These are phyloP conservation scores for Hymenoscyphus linearis DNA, from an alignment of 2,329 filamentous ascomycete genomes.

Conservation along the genomic window DNA sequence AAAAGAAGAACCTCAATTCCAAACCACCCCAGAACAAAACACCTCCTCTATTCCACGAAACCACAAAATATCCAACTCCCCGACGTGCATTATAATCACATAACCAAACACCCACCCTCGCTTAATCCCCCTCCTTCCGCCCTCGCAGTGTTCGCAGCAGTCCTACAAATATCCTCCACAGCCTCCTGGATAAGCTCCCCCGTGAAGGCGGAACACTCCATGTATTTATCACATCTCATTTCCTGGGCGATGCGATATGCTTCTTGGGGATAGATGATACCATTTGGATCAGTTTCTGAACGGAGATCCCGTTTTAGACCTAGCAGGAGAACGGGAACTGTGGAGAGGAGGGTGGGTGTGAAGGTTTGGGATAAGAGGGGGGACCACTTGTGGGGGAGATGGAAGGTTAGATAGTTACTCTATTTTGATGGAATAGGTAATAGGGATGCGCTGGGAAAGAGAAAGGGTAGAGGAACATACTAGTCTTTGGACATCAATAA, in stretches of 20 bases:
- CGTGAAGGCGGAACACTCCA: constrained; percentile 58
- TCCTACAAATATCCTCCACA: constrained; percentile 56
- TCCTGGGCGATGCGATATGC: constrained; percentile 51
- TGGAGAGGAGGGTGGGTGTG: constrained; percentile 38
- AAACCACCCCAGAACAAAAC: no score
- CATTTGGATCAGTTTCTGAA: constrained; percentile 53
- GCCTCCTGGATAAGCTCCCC: constrained; percentile 53
- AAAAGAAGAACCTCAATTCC: no score
- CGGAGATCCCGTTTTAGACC: constrained; percentile 56
- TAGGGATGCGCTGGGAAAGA: not conserved
- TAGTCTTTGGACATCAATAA: constrained; percentile 52
- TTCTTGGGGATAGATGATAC: constrained; percentile 57
- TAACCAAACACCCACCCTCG: constrained; percentile 47
- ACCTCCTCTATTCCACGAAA: no score
- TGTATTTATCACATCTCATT: constrained; percentile 56
- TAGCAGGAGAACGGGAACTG: constrained; percentile 45
- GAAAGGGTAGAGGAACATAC: constrained; percentile 35
- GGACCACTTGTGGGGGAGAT: constrained; percentile 1
- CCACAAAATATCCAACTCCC: no score
- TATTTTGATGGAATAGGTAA: not conserved
- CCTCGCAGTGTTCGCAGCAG: constrained; percentile 45
- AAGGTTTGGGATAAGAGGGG: constrained; percentile 41
- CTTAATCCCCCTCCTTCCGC: constrained; percentile 42
- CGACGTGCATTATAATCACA: no score
- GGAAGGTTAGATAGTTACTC: not conserved